Percentiles rank a stretch among this genome's conserved stretches.
Evolutionary conservation across 1,284 basidiomycete genomes (phyloP).

Genomic region (Leccinum subrobustum): DNA sequence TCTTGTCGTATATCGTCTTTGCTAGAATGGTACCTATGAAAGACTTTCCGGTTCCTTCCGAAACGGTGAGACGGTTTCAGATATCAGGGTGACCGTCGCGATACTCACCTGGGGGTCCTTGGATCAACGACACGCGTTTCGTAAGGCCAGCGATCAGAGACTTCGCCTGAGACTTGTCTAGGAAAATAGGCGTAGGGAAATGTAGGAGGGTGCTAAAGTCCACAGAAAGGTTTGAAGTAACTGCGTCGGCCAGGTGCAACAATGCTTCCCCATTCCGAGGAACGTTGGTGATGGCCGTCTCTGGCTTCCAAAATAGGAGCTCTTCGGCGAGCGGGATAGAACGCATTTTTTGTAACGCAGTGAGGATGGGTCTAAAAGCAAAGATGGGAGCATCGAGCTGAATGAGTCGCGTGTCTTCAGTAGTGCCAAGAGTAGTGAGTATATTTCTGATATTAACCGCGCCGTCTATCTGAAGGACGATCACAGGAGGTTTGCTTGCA

Average conservation of each 20-base stretch:
- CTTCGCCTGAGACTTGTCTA: slow-evolving; percentile 51
- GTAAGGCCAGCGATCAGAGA: slow-evolving; percentile 51
- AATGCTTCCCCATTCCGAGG: not conserved
- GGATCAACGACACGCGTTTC: slow-evolving; percentile 55
- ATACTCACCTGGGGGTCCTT: slow-evolving; percentile 60
- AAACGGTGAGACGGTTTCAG: not conserved
- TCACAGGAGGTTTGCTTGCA: slow-evolving; percentile 42
- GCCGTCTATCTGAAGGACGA: slow-evolving; percentile 53
- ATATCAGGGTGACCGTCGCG: not conserved
- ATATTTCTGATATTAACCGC: slow-evolving; percentile 36
- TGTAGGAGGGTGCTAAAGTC: slow-evolving; percentile 39
- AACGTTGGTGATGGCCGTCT: slow-evolving; percentile 1
- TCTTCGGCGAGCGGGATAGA: slow-evolving; percentile 45
- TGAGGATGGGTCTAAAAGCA: slow-evolving; percentile 57
- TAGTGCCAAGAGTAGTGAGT: slow-evolving; percentile 38
- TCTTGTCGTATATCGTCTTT: slow-evolving; percentile 50
- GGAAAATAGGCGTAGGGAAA: slow-evolving; percentile 39
- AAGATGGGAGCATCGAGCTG: slow-evolving; percentile 58
- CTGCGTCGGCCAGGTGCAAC: slow-evolving; percentile 36
- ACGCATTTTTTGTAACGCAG: slow-evolving; percentile 44
- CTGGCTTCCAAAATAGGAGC: slow-evolving; percentile 48
- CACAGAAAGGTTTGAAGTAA: slow-evolving; percentile 33
- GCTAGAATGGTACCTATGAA: slow-evolving; percentile 63
- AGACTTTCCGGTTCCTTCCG: slow-evolving; percentile 63
- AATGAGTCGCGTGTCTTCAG: slow-evolving; percentile 42